Conservation (phyloP, 805 yeast genomes). For the Myxozyma neotropica region DNA sequence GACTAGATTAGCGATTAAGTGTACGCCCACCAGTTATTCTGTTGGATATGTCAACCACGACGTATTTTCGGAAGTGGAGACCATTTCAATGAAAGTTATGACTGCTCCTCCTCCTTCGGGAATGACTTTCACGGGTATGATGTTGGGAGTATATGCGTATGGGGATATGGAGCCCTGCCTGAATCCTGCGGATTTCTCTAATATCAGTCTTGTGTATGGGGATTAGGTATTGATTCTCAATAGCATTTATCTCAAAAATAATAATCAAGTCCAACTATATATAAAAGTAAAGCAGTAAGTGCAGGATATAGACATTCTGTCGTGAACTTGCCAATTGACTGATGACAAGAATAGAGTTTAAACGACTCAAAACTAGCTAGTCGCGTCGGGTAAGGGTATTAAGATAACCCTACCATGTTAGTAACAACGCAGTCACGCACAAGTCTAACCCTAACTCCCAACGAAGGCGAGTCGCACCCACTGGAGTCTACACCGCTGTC, state of each 20-base stretch:
- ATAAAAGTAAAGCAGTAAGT: no score
- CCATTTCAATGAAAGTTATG: neutral
- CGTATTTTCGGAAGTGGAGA: neutral
- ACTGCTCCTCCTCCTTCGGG: neutral
- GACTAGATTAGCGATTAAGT: neutral
- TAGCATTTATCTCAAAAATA: neutral
- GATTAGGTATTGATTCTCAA: neutral
- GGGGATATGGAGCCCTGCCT: conserved; percentile 9
- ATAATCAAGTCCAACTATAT: no score
- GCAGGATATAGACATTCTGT: no score
- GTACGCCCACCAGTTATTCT: neutral
- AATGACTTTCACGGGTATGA: conserved; percentile 10
- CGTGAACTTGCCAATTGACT: no score
- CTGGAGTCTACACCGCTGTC: neutral
- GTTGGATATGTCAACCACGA: neutral
- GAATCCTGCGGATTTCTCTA: conserved; percentile 3
- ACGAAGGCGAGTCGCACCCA: neutral
- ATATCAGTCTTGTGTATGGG: neutral
- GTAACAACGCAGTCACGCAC: conserved; percentile 5
- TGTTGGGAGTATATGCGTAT: conserved; percentile 11
- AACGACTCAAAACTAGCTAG: neutral
- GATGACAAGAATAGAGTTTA: neutral
- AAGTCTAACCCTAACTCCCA: neutral
- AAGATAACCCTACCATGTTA: neutral
- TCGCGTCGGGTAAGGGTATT: conserved; percentile 1